Base-by-base conservation (phyloP, 2,329 filamentous ascomycete species). In the Aspergillus sp. region DNA sequence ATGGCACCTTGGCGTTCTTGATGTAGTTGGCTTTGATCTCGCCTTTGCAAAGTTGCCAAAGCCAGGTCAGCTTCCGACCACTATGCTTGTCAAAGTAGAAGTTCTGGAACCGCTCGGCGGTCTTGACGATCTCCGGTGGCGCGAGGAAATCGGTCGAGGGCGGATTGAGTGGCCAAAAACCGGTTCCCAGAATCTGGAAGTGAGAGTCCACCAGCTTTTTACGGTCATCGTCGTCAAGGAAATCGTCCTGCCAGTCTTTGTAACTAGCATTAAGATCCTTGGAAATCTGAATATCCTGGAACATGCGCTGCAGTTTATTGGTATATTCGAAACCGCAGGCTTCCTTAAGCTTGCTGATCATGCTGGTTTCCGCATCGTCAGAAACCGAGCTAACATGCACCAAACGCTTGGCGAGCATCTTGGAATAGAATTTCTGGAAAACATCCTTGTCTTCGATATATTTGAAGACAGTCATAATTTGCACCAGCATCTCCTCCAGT, bases 371-470 rank as follows among this genome's bases (percentile, higher is more conserved):
- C 1, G 93, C 91, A 71, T 98, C 93, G 58, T 95, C 90, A 2
- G 90, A 96, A 3, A 93, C 93, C 0, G 93, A 97, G 66, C 86
- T 96, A 67, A 87, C 90, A 68, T 96, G 89, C 15, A 98, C 93
- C 47, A 98, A 75, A 60, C 93, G 89, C 67, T 95, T 89, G 44
- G 93, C 93, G 59, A 98, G 75, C 85, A 95, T 95, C 53, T 90
- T 87, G 2, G 91, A 95, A 73, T 98, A 98, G 72, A 96, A 98
- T 70, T 97, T 98, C 70, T 97, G 93, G 79, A 98, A 98, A 4
- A 98, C 94, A 63, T 98, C 93, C 77, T 98, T 98, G 72, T 98
- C 94, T 67, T 98, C 93, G 54, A 98, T 97, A 71, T 98, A 98
- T 74, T 97, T 97, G 81, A 98, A 98, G 47, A 98, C 89, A 1